phyloP scores from a whole-genome alignment of 2,329 filamentous ascomycete genomes.

The Myriosclerotinia scirpicola region DNA sequence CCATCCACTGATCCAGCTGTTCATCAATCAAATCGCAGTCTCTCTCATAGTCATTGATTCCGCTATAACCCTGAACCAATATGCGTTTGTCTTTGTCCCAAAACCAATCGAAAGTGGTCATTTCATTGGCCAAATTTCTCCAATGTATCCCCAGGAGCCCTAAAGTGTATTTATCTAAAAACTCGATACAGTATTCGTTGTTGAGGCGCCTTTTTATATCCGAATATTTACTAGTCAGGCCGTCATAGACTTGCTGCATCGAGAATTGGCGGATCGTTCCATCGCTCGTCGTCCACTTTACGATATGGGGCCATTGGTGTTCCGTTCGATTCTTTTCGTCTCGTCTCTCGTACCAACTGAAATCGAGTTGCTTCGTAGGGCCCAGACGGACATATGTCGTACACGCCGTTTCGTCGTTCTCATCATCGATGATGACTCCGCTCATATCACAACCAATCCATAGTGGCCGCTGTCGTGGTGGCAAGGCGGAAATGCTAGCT shows the following conservation, averaged over 20 bases:
- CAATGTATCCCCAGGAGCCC: background rate
- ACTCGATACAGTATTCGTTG: background rate
- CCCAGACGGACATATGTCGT: constrained; percentile 9
- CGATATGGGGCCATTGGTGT: constrained; percentile 4
- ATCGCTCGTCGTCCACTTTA: constrained; percentile 3
- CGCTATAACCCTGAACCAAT: constrained; percentile 9
- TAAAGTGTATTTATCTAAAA: background rate
- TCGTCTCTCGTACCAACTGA: background rate
- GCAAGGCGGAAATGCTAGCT: background rate
- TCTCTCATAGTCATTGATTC: background rate
- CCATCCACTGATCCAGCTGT: constrained; percentile 2
- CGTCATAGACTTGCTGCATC: background rate
- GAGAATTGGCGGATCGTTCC: background rate
- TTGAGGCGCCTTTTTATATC: background rate
- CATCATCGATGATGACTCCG: background rate
- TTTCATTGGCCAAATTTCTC: background rate
- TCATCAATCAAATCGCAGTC: background rate
- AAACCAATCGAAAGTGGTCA: constrained; percentile 6
- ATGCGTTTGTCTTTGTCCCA: constrained; percentile 16
- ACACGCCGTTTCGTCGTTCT: background rate
- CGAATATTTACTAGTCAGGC: background rate
- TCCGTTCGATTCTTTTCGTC: background rate
- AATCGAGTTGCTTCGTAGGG: background rate
- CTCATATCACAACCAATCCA: background rate
- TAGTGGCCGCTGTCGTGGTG: constrained; percentile 4